Evolutionary conservation across 2,329 filamentous ascomycete genomes (phyloP).

Genomic region (Coniochaeta sp.): DNA sequence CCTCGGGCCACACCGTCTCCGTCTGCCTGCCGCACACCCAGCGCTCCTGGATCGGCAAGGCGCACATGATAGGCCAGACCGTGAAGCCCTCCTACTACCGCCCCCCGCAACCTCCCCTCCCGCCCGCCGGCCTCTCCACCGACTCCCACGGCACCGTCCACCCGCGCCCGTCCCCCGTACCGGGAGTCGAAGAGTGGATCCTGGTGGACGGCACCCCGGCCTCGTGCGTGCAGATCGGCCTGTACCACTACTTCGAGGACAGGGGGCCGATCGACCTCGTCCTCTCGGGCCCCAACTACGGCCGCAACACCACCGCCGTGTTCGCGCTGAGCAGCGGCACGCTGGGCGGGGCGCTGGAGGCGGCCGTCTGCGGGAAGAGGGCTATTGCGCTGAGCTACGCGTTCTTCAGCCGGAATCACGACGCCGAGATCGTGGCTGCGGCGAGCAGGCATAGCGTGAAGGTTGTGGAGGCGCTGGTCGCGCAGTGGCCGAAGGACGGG

Average conservation of each 20-base stretch:
- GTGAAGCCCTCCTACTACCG: slow-evolving; percentile 81
- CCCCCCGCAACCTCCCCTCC: slow-evolving; percentile 29
- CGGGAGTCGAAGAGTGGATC: slow-evolving; percentile 67
- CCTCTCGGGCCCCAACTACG: slow-evolving; percentile 75
- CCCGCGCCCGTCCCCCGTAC: slow-evolving; percentile 36
- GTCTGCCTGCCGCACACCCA: slow-evolving; percentile 88
- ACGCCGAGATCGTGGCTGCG: slow-evolving; percentile 70
- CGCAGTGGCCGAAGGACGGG: slow-evolving; percentile 61
- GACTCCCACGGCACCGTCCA: slow-evolving; percentile 58
- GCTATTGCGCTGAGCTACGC: slow-evolving; percentile 84
- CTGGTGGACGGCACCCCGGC: slow-evolving; percentile 76
- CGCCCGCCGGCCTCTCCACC: slow-evolving; percentile 25
- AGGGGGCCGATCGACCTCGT: slow-evolving; percentile 68
- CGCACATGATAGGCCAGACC: slow-evolving; percentile 86
- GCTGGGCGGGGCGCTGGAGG: slow-evolving; percentile 69
- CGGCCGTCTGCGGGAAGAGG: slow-evolving; percentile 59
- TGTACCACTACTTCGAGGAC: slow-evolving; percentile 71
- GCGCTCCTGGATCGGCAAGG: slow-evolving; percentile 97
- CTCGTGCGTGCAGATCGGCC: slow-evolving; percentile 72
- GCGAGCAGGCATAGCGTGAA: slow-evolving; percentile 67
- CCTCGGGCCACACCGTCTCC: slow-evolving; percentile 76
- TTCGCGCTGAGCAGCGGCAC: slow-evolving; percentile 75
- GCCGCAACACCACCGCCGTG: slow-evolving; percentile 72
- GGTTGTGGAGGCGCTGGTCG: slow-evolving; percentile 70
- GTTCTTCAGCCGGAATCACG: slow-evolving; percentile 80